Percentiles rank a stretch among this genome's conserved stretches.
phyloP scores from a whole-genome alignment of 108 stramenopile genomes.

The Fragilariopsis cylindrus region DNA sequence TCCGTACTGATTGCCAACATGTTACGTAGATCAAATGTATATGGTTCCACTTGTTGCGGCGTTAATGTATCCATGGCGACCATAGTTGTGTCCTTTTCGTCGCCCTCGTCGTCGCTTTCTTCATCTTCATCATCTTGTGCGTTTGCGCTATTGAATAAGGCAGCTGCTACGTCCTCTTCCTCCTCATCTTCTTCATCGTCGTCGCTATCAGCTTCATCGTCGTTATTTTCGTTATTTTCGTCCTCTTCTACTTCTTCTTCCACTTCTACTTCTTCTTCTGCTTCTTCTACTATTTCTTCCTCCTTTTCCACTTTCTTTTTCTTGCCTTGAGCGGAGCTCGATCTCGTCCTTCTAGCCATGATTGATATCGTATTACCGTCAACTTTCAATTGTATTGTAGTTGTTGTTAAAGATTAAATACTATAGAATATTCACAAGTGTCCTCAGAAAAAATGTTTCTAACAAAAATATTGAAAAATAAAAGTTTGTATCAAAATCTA shows the following conservation, averaged over 20 bases:
- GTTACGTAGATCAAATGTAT: conserved; percentile 78
- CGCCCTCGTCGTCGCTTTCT: conserved; percentile 80
- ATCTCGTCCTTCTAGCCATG: conserved; percentile 3
- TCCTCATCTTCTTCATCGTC: conserved; percentile 32
- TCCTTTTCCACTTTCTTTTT: conserved; percentile 14
- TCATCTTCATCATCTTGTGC: conserved; percentile 74
- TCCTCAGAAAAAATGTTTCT: too few relatives aligned
- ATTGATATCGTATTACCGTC: neutral
- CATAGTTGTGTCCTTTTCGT: conserved; percentile 91
- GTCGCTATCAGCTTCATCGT: conserved; percentile 33
- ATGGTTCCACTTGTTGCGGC: conserved; percentile 57
- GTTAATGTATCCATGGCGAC: conserved; percentile 73
- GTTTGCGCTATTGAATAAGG: conserved; percentile 87
- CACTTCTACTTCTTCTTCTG: conserved; percentile 17
- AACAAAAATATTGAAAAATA: too few relatives aligned
- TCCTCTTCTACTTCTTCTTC: conserved; percentile 31
- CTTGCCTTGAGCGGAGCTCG: neutral
- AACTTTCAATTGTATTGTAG: too few relatives aligned
- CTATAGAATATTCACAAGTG: too few relatives aligned
- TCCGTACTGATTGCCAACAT: conserved; percentile 81
- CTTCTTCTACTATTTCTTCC: conserved; percentile 22
- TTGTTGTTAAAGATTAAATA: too few relatives aligned
- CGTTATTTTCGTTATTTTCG: conserved; percentile 33
- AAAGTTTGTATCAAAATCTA: too few relatives aligned
- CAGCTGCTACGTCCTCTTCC: conserved; percentile 15